A percentile compares a stretch with the other conserved stretches of the same genome.
Conservation (phyloP, 352 stramenopile genomes). For the Globisporangium camurandrum region DNA sequence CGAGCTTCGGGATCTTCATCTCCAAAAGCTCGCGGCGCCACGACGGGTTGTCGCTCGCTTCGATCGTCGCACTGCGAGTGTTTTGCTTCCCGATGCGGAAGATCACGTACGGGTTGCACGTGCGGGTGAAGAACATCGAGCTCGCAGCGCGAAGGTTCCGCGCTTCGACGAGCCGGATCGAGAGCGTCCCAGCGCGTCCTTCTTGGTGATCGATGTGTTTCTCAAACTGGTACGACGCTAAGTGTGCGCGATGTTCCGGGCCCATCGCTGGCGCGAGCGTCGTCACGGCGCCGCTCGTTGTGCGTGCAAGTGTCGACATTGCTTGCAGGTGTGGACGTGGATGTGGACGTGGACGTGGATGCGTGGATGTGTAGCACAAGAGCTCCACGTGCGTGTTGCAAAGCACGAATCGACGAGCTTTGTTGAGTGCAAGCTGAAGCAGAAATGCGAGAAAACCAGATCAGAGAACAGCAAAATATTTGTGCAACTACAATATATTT, state of each 20-base stretch:
- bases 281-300: not conserved
- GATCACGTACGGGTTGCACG: conserved; percentile 81
- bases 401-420: not conserved
- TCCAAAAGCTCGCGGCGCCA: conserved; percentile 68
- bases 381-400: not conserved
- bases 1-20: conserved; percentile 69
- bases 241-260: conserved; percentile 23
- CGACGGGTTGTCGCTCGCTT: conserved; percentile 61
- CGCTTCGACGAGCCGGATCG: conserved; percentile 62
- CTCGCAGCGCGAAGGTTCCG: conserved; percentile 57
- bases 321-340: not conserved
- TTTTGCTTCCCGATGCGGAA: conserved; percentile 71
- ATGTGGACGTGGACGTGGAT: not conserved
- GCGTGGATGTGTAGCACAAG: not conserved
- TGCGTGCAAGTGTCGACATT: not conserved
- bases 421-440: not conserved
- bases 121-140: conserved; percentile 80
- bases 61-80: conserved; percentile 59
- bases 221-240: conserved; percentile 64
- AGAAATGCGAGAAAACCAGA: not conserved
- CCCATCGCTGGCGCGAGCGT: not conserved
- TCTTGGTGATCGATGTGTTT: conserved; percentile 76
- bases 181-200: conserved; percentile 58
- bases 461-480: not conserved
- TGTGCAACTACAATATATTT: not conserved